Conservation (phyloP, 2,329 filamentous ascomycete species). For the Basipetospora sp. region DNA sequence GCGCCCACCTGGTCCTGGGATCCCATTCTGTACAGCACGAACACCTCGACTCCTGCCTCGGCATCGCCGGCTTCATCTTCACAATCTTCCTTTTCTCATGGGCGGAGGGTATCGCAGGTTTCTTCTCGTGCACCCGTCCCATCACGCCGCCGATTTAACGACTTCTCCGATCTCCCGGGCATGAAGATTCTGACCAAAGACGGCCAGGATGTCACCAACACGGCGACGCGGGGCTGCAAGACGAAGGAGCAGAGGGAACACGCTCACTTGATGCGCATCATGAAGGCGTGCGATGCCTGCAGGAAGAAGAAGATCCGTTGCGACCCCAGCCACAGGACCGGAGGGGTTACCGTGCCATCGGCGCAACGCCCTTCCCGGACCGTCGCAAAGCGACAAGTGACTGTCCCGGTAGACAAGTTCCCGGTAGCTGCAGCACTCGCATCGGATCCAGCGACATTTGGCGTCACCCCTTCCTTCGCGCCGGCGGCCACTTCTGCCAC, state of each 20-base stretch:
- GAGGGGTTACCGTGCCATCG: conserved; percentile 17
- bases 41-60: conserved; percentile 6
- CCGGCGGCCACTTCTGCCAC: background rate
- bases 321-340: conserved; percentile 40
- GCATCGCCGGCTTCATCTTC: background rate
- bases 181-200: conserved; percentile 55
- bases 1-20: conserved; percentile 34
- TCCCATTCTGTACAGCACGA: conserved; percentile 15
- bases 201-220: conserved; percentile 47
- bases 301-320: conserved; percentile 49
- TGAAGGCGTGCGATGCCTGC: conserved; percentile 52
- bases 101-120: conserved; percentile 6
- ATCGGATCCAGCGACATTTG: background rate
- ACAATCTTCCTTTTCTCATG: conserved; percentile 7
- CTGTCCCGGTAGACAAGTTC: no score
- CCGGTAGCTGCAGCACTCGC: background rate
- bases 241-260: conserved; percentile 55
- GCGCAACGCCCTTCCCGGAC: background rate
- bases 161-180: conserved; percentile 41
- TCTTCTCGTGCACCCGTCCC: background rate
- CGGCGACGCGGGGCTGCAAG: conserved; percentile 47
- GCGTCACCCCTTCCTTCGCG: background rate
- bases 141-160: conserved; percentile 11
- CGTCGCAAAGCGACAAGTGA: background rate
- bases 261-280: conserved; percentile 50